These are phyloP conservation scores for Triticum urartu DNA, from an alignment of 176 grass and related monocot species.

Conservation along the genomic window DNA sequence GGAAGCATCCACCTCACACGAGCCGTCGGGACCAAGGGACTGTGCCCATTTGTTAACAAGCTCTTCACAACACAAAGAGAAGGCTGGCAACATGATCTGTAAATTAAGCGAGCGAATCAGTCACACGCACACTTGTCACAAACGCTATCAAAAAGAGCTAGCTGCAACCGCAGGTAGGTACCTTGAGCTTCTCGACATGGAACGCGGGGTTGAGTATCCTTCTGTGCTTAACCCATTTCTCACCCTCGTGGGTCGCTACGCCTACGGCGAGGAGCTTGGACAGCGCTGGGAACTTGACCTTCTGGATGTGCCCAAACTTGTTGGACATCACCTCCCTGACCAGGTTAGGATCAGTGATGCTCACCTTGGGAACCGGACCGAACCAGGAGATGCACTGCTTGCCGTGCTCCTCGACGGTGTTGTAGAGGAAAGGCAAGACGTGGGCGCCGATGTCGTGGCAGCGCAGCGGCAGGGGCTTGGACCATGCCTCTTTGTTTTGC, in stretches of 20 bases:
- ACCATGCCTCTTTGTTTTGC: constrained; percentile 30
- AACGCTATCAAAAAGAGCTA: neutral
- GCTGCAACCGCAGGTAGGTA: neutral
- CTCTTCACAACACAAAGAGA: neutral
- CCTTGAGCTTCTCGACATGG: neutral
- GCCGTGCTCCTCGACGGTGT: neutral
- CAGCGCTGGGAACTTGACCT: neutral
- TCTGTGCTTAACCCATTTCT: neutral
- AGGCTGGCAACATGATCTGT: neutral
- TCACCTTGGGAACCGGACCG: neutral
- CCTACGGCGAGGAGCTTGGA: neutral
- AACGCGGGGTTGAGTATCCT: neutral
- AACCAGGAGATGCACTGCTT: neutral
- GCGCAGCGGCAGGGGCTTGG: constrained; percentile 37
- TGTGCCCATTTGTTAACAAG: neutral
- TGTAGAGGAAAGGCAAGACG: constrained; percentile 13
- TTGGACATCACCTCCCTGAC: neutral
- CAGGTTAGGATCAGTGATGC: neutral
- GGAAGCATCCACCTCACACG: neutral
- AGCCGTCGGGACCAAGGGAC: neutral
- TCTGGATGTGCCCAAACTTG: neutral
- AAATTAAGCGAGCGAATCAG: neutral
- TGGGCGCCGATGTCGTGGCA: constrained; percentile 41
- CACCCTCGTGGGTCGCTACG: neutral
- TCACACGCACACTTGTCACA: neutral